Conservation (phyloP, 139 green algal genomes). For the Volvox reticuliferus region DNA sequence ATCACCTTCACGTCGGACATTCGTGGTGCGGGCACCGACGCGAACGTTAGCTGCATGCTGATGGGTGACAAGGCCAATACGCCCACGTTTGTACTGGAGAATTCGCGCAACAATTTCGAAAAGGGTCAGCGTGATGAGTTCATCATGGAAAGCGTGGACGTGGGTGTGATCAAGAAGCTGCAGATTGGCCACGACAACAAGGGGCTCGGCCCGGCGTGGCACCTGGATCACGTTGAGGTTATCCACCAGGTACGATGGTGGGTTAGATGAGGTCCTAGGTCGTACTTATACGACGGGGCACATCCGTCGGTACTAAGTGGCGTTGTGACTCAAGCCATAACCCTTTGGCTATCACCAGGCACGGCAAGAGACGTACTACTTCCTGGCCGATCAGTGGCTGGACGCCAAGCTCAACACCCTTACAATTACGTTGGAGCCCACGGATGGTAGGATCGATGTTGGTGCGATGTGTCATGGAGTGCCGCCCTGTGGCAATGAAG, state of each 20-base stretch:
- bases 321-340: no score
- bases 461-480: not conserved
- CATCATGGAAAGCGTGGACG: constrained; percentile 53
- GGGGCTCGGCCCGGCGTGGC: constrained; percentile 65
- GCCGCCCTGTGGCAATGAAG: no score
- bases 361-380: constrained; percentile 52
- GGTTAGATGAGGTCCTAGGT: no score
- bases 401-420: constrained; percentile 64
- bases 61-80: constrained; percentile 66
- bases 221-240: constrained; percentile 71
- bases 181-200: constrained; percentile 64
- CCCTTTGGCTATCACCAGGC: constrained; percentile 43
- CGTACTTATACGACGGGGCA: no score
- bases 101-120: constrained; percentile 57
- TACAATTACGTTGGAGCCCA: constrained; percentile 57
- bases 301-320: no score
- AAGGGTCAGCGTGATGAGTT: constrained; percentile 65
- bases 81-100: constrained; percentile 48
- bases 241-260: constrained; percentile 44
- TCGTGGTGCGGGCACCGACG: constrained; percentile 69
- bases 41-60: constrained; percentile 65
- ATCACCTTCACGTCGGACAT: constrained; percentile 68
- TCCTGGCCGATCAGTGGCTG: constrained; percentile 65
- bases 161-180: constrained; percentile 60
- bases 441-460: constrained; percentile 11